These are phyloP conservation scores for Cutaneotrichosporon sp. DNA, from an alignment of 1,284 basidiomycete genomes.

Conservation along the genomic window DNA sequence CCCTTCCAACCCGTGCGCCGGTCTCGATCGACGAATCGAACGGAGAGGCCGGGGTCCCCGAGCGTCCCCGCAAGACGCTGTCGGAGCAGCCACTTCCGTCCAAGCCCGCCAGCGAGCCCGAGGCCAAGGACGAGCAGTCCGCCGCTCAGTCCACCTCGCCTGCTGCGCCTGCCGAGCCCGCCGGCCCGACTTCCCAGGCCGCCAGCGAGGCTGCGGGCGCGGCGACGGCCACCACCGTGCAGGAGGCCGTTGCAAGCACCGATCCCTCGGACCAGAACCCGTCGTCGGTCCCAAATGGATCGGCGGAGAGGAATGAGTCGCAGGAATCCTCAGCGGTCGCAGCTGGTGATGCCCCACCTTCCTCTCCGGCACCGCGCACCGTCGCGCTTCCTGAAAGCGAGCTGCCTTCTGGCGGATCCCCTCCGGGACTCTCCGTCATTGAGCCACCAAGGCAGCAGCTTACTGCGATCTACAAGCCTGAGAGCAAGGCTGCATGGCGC, in stretches of 20 bases:
- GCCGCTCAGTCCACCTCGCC: neutral
- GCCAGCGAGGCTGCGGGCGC: neutral
- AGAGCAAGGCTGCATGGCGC: constrained; percentile 78
- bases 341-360: constrained; percentile 27
- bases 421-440: neutral
- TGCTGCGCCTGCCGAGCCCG: neutral
- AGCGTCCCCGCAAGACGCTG: constrained; percentile 45
- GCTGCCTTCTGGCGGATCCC: constrained; percentile 8
- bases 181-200: neutral
- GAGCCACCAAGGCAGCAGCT: constrained; percentile 57
- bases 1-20: constrained; percentile 77
- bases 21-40: constrained; percentile 33
- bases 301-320: neutral
- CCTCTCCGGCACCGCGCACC: constrained; percentile 36
- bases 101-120: neutral
- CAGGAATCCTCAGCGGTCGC: neutral
- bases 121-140: constrained; percentile 6
- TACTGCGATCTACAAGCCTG: constrained; percentile 84
- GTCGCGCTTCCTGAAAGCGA: constrained; percentile 28
- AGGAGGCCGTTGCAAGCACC: neutral
- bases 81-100: constrained; percentile 36
- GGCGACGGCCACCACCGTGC: neutral
- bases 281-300: constrained; percentile 15
- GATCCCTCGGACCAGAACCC: neutral
- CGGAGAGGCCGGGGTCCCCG: constrained; percentile 12